Conservation (phyloP, 2,329 filamentous ascomycete genomes). For the Colletotrichum destructivum region DNA sequence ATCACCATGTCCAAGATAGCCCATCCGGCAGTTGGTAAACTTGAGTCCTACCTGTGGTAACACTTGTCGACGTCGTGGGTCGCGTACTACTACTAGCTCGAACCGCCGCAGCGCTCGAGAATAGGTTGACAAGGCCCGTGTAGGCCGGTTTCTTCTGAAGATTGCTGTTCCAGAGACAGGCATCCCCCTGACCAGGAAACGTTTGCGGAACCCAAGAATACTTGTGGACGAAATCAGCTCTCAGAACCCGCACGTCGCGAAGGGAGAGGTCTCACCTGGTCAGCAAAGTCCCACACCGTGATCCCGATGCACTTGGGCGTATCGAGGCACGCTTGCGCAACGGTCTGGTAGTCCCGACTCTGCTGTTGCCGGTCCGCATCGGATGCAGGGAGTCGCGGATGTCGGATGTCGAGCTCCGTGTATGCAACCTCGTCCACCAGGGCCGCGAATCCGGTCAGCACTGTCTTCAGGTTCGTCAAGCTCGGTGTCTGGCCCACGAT, state of each 20-base stretch:
- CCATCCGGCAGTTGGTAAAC: background rate
- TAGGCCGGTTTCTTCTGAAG: slow-evolving; percentile 60
- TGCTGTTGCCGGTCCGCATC: slow-evolving; percentile 48
- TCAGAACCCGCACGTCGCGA: too few relatives aligned
- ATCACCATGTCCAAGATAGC: background rate
- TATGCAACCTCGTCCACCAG: slow-evolving; percentile 62
- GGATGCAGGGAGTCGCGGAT: slow-evolving; percentile 50
- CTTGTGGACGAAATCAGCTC: background rate
- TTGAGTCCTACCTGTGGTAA: background rate
- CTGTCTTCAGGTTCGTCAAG: slow-evolving; percentile 55
- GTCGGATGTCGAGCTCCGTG: slow-evolving; percentile 66
- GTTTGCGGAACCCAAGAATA: slow-evolving; percentile 56
- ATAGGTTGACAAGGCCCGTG: slow-evolving; percentile 49
- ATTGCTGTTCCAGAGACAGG: slow-evolving; percentile 58
- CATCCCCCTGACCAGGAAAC: slow-evolving; percentile 57
- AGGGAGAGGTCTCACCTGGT: slow-evolving; percentile 52
- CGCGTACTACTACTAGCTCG: slow-evolving; percentile 3
- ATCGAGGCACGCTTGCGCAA: slow-evolving; percentile 71
- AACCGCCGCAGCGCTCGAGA: slow-evolving; percentile 17
- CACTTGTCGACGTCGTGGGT: slow-evolving; percentile 1
- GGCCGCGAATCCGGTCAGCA: slow-evolving; percentile 61
- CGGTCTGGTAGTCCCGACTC: slow-evolving; percentile 55
- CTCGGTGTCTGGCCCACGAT: slow-evolving; percentile 59
- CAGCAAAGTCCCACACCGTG: slow-evolving; percentile 58
- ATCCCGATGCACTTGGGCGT: slow-evolving; percentile 61